These are phyloP conservation scores for Aspergillus coremiiformis DNA, from an alignment of 495 filamentous ascomycete species.

Conservation along the genomic window DNA sequence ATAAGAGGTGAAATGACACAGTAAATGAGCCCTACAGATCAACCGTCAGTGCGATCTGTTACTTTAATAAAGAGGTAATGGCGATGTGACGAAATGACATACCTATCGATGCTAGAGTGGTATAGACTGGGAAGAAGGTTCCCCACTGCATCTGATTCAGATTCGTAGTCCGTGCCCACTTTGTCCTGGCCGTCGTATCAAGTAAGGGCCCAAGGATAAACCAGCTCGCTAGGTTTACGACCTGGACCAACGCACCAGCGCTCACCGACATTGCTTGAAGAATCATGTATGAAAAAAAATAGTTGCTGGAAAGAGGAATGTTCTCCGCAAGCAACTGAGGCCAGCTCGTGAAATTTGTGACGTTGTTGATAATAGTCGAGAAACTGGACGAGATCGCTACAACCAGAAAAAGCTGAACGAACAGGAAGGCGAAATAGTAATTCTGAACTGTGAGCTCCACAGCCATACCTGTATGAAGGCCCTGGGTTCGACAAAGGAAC, in stretches of 20 bases:
- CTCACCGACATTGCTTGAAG: constrained; percentile 86
- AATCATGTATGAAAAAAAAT: constrained; percentile 98
- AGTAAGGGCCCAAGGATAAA: constrained; percentile 70
- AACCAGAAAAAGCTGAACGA: constrained; percentile 90
- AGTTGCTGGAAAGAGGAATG: constrained; percentile 84
- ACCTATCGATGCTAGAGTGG: constrained; percentile 89
- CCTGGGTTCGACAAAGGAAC: constrained; percentile 66
- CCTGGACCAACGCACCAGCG: constrained; percentile 84
- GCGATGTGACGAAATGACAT: constrained; percentile 13
- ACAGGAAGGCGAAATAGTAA: constrained; percentile 92
- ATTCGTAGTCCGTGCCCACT: constrained; percentile 77
- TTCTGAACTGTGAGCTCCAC: constrained; percentile 77
- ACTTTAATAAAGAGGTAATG: neutral
- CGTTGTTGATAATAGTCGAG: constrained; percentile 54
- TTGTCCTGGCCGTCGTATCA: constrained; percentile 82
- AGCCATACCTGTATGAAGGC: constrained; percentile 73
- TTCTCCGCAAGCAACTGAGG: constrained; percentile 70
- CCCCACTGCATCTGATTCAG: constrained; percentile 82
- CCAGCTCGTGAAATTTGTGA: constrained; percentile 53
- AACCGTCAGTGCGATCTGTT: neutral
- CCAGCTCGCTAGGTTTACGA: constrained; percentile 67
- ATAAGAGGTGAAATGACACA: constrained; percentile 86
- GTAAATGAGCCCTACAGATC: constrained; percentile 65
- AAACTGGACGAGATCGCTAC: constrained; percentile 83
- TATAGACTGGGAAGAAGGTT: constrained; percentile 90